phyloP scores from a whole-genome alignment of 2,329 filamentous ascomycete genomes.

The Gnomoniopsis smithogilvyi region DNA sequence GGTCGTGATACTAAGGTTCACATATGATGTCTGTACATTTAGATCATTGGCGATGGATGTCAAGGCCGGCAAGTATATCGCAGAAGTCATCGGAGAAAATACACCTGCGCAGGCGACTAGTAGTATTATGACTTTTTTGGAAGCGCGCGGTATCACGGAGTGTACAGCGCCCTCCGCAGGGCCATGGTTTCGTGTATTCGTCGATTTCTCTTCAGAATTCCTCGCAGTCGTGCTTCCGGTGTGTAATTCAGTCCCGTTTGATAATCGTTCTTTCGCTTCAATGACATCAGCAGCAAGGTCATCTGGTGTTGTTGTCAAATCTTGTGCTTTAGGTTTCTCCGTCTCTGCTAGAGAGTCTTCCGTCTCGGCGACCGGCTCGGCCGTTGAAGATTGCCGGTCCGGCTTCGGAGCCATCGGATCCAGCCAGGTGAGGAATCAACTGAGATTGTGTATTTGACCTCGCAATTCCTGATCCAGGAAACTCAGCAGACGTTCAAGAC shows the following conservation, averaged over 20 bases:
- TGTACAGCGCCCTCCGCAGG: neutral
- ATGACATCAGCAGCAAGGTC: conserved; percentile 1
- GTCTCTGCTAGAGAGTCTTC: neutral
- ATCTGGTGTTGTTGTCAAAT: neutral
- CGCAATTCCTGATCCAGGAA: neutral
- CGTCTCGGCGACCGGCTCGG: neutral
- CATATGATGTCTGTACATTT: conserved; percentile 34
- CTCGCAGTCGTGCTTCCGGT: neutral
- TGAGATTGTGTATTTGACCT: neutral
- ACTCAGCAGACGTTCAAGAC: too few relatives aligned
- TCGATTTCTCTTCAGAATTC: neutral
- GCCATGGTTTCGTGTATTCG: neutral
- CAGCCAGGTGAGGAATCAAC: neutral
- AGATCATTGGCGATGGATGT: conserved; percentile 37
- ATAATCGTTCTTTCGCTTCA: neutral
- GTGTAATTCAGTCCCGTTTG: neutral
- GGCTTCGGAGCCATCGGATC: neutral
- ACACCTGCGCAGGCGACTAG: conserved; percentile 1
- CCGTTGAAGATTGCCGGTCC: neutral
- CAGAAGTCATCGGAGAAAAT: conserved; percentile 10
- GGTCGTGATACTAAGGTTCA: conserved; percentile 46
- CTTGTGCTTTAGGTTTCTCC: neutral
- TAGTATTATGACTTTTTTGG: conserved; percentile 1
- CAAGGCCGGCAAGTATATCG: conserved; percentile 38
- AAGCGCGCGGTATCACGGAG: conserved; percentile 5